These are phyloP conservation scores for Macroventuria anomochaeta DNA, from an alignment of 2,329 filamentous ascomycete species.

Conservation along the genomic window DNA sequence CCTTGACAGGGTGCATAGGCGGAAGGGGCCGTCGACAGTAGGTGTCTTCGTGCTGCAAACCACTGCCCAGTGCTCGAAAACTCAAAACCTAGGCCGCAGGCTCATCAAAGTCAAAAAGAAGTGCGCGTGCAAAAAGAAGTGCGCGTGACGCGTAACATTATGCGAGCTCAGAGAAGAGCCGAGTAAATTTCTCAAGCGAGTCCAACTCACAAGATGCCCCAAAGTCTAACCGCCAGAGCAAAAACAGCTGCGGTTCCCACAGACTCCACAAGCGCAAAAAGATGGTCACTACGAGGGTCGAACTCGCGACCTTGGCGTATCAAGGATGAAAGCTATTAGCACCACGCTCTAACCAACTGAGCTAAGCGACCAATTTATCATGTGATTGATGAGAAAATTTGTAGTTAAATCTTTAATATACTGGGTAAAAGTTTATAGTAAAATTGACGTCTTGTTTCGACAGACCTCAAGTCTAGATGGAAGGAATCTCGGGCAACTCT, in stretches of 20 bases:
- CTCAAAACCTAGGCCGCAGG: not conserved
- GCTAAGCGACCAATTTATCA: constrained; percentile 18
- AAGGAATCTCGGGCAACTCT: not conserved
- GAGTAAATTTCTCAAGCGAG: too few relatives aligned
- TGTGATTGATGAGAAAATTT: not conserved
- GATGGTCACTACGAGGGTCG: constrained; percentile 24
- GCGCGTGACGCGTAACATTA: not conserved
- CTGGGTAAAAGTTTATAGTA: too few relatives aligned
- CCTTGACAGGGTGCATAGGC: constrained; percentile 28
- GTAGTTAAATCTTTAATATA: not conserved
- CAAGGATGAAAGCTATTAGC: constrained; percentile 22
- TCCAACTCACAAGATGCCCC: not conserved
- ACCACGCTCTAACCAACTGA: constrained; percentile 27
- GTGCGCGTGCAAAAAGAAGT: too few relatives aligned
- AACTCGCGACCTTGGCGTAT: constrained; percentile 26
- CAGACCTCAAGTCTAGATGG: not conserved
- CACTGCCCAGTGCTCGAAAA: constrained; percentile 17
- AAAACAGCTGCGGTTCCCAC: not conserved
- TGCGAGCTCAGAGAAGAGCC: not conserved
- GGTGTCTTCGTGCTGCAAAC: constrained; percentile 19
- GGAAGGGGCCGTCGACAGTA: constrained; percentile 19
- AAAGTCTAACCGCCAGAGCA: not conserved
- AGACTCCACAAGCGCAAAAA: not conserved
- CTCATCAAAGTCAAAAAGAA: not conserved
- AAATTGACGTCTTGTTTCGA: too few relatives aligned